Base-by-base conservation (phyloP, 257 asterid species). In the Capsicum baccatum region DNA sequence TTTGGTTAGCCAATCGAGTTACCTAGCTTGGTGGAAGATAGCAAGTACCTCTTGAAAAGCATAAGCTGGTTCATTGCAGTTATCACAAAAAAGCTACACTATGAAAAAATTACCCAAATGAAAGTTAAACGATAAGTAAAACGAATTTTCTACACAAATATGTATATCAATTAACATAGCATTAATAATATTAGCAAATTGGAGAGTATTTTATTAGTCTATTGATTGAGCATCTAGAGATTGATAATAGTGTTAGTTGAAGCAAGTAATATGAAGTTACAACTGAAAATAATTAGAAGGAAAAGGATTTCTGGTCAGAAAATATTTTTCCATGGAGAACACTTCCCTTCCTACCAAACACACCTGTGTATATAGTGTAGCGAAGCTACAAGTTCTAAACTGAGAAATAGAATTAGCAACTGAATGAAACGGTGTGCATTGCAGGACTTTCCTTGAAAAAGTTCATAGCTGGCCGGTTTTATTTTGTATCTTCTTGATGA, bases 251-350 rank as follows among this genome's bases (percentile, higher is more conserved):
- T 67, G 50, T 42, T 66, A 67, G 9, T 68, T 68, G 52, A 68
- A 68, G 54, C 14, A 39, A 15, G 26, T 39, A 16, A 68, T 68
- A 39, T 68, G 78, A 15, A 68, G 78, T 37, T 15, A 15, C 13
- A 68, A 68, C 8, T 37, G 26, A 68, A 67, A 68, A 14, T 68
- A 68, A 68, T 68, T 68, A 68, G 7, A 67, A 68, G 52, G 21
- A 37, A 14, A 67, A 35, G 6, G 50, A 67, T 6, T 67, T 67
- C 74, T 9, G 14, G 50, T 35, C 10, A 39, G 26, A 37, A 67
- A 39, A 68, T 39, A 15, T 26, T 44, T 37, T 68, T 68, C 8
- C 78, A 37, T 37, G 74, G 50, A 67, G 14, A 35, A 67, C 74
- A 67, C 74, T 67, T 67, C 2, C 55, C 4, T 69, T 70, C 35